Conservation (phyloP, 2,329 filamentous ascomycete genomes). For the Ambrosiella cleistominuta region DNA sequence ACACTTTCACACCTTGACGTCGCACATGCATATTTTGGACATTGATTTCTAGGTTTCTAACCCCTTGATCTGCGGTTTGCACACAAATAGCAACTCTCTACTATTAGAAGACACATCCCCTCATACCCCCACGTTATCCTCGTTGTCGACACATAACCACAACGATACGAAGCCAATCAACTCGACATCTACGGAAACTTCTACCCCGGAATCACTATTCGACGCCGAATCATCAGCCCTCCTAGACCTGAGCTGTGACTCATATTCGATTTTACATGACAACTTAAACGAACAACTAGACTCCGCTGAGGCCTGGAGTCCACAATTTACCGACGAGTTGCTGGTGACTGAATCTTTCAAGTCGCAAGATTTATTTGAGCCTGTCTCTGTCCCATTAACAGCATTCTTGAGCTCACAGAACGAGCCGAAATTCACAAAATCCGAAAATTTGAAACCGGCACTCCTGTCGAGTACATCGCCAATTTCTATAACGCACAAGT, state of each 20-base stretch:
- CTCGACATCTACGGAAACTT: no score
- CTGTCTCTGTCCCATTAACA: not conserved
- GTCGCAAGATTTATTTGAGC: not conserved
- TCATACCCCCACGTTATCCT: not conserved
- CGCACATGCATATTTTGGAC: no score
- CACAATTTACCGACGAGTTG: constrained; percentile 5
- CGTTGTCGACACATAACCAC: not conserved
- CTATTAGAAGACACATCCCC: not conserved
- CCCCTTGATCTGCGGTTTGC: not conserved
- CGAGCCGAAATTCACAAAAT: no score
- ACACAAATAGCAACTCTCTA: not conserved
- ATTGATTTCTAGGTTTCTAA: not conserved
- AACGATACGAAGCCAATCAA: no score
- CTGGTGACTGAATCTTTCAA: not conserved
- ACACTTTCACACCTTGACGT: not conserved
- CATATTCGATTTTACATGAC: not conserved
- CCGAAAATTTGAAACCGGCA: no score
- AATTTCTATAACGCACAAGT: not conserved
- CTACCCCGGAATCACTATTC: no score
- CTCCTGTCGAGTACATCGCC: no score
- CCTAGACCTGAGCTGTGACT: not conserved
- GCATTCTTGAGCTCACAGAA: not conserved
- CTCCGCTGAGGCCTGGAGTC: not conserved
- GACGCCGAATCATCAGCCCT: no score
- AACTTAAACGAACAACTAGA: not conserved